Conservation (phyloP, 2,329 filamentous ascomycete genomes). For the Fusarium palustre region DNA sequence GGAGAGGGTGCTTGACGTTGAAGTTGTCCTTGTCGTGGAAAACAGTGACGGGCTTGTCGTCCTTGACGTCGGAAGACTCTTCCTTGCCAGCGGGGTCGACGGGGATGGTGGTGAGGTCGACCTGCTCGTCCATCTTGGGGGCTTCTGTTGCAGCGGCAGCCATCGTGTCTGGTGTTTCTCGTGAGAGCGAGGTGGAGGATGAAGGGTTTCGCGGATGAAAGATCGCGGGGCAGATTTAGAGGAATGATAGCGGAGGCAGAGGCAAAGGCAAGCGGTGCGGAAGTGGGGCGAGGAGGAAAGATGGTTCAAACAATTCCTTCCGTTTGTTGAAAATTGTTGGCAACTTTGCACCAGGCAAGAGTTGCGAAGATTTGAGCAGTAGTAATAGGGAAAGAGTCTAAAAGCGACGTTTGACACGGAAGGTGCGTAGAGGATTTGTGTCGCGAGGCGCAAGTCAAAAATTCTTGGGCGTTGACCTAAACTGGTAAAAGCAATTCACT, state of each 20-base stretch:
- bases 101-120: conserved; percentile 76
- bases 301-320: conserved; percentile 48
- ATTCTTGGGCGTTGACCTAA: conserved; percentile 46
- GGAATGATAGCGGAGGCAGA: conserved; percentile 39
- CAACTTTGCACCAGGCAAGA: conserved; percentile 58
- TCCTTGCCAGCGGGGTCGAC: conserved; percentile 72
- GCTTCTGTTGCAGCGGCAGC: conserved; percentile 51
- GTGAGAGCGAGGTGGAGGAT: conserved; percentile 18
- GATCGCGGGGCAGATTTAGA: conserved; percentile 49
- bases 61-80: conserved; percentile 62
- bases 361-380: conserved; percentile 18
- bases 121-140: conserved; percentile 63
- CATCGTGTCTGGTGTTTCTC: conserved; percentile 49
- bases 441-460: conserved; percentile 43
- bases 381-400: conserved; percentile 25
- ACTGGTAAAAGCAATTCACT: conserved; percentile 20
- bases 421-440: conserved; percentile 40
- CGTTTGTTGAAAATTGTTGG: conserved; percentile 25
- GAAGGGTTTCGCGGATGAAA: conserved; percentile 30
- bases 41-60: conserved; percentile 82
- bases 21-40: conserved; percentile 99
- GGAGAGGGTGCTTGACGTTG: conserved; percentile 98
- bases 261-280: conserved; percentile 26
- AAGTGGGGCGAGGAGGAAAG: conserved; percentile 34
- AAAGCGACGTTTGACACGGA: conserved; percentile 34